Percentiles rank a stretch among this genome's conserved stretches.
Evolutionary conservation across 164 flowering plant genomes (phyloP).

Genomic region (Liriodendron chinense): DNA sequence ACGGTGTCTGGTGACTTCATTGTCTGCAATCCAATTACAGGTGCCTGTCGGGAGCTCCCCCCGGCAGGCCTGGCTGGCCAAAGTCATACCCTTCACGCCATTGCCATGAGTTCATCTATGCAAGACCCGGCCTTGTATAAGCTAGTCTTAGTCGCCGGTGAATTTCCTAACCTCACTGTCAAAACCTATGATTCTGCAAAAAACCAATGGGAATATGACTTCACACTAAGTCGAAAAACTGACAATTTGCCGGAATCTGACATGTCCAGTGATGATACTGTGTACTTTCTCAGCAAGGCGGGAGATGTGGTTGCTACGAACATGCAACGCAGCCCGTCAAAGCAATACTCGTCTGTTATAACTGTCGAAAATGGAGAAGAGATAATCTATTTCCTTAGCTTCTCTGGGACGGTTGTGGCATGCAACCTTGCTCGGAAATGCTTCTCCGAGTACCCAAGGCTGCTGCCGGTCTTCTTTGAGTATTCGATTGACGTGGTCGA

Average conservation of each 20-base stretch:
- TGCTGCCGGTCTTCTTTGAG: constrained; percentile 53
- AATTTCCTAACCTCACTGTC: constrained; percentile 38
- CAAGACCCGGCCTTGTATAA: constrained; percentile 30
- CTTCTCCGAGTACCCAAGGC: constrained; percentile 55
- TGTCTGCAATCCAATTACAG: constrained; percentile 53
- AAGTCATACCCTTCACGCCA: constrained; percentile 41
- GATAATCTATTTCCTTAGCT: constrained; percentile 53
- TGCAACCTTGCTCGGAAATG: constrained; percentile 37
- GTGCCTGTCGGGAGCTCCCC: constrained; percentile 38
- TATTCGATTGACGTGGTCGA: constrained; percentile 70
- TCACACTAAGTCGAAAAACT: constrained; percentile 9
- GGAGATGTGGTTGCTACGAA: constrained; percentile 63
- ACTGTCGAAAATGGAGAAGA: constrained; percentile 39
- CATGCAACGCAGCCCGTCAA: constrained; percentile 65
- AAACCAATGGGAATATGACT: constrained; percentile 37
- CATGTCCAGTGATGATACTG: constrained; percentile 30
- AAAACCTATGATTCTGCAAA: constrained; percentile 35
- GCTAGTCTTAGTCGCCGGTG: constrained; percentile 50
- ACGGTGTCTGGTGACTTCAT: constrained; percentile 31
- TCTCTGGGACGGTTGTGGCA: constrained; percentile 48
- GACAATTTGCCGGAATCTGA: constrained; percentile 13
- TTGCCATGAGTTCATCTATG: constrained; percentile 42
- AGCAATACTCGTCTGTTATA: constrained; percentile 60
- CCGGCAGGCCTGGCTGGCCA: constrained; percentile 3
- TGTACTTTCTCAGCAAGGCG: constrained; percentile 57